phyloP scores from a whole-genome alignment of 2,329 filamentous ascomycete genomes.

The Neurospora crassa region DNA sequence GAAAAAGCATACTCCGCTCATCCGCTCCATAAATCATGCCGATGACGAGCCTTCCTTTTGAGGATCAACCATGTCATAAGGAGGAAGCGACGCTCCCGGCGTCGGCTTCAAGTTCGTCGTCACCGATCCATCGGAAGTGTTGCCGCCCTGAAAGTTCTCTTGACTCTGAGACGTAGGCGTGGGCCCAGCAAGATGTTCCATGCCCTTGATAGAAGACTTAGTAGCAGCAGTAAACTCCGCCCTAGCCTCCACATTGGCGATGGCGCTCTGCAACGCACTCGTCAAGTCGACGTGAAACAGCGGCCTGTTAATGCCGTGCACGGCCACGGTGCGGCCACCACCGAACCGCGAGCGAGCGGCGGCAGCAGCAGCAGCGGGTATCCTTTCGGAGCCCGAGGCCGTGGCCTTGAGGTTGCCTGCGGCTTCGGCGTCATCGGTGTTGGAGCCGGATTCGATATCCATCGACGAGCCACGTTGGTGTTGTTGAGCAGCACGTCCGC shows the following conservation, averaged over 20 bases:
- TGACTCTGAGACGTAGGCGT: background rate
- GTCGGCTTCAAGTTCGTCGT: background rate
- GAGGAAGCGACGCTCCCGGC: background rate
- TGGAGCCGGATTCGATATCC: background rate
- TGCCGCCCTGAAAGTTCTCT: background rate
- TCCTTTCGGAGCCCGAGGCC: constrained; percentile 12
- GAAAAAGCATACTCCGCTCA: background rate
- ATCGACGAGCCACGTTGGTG: background rate
- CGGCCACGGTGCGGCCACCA: constrained; percentile 41
- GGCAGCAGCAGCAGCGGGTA: background rate
- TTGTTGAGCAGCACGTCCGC: background rate
- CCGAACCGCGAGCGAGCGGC: background rate
- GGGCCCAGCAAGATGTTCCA: background rate
- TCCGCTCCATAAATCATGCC: background rate
- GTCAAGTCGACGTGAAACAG: constrained; percentile 92
- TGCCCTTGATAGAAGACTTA: background rate
- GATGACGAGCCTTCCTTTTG: background rate
- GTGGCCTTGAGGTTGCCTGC: constrained; percentile 26
- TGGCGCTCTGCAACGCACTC: constrained; percentile 76
- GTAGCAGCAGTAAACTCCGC: background rate
- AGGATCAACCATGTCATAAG: background rate
- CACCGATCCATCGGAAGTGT: background rate
- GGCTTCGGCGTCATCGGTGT: constrained; percentile 16
- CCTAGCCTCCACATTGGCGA: constrained; percentile 63
- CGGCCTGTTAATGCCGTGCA: constrained; percentile 81